phyloP scores from a whole-genome alignment of 1,139 yeast genomes.

The Taphrina pruni region DNA sequence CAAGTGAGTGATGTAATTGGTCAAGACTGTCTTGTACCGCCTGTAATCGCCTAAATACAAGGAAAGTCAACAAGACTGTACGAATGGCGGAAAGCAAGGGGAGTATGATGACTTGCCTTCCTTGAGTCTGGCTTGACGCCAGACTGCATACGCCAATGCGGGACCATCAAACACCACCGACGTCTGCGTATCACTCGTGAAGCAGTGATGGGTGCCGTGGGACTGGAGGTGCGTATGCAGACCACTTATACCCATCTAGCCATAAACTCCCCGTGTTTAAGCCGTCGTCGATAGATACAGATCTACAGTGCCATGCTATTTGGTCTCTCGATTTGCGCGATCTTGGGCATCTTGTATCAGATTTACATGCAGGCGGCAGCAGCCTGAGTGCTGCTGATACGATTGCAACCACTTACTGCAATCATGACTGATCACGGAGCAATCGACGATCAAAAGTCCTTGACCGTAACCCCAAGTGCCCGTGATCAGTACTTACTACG shows the following conservation, averaged over 20 bases:
- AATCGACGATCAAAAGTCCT: too few relatives aligned
- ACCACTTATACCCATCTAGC: conserved; percentile 17
- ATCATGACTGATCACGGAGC: too few relatives aligned
- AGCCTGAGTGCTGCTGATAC: too few relatives aligned
- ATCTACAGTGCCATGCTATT: too few relatives aligned
- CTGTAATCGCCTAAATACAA: conserved; percentile 15
- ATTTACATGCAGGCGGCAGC: too few relatives aligned
- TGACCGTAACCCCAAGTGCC: too few relatives aligned
- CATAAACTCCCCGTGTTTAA: background rate
- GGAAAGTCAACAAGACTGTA: too few relatives aligned
- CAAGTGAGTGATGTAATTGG: background rate
- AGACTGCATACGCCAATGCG: conserved; percentile 18
- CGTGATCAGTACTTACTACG: too few relatives aligned
- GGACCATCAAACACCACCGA: conserved; percentile 25
- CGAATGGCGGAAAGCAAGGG: background rate
- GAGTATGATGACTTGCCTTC: conserved; percentile 10
- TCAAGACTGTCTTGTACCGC: background rate
- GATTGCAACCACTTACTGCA: too few relatives aligned
- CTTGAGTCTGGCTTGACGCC: conserved; percentile 14
- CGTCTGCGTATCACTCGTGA: background rate
- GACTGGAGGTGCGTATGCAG: conserved; percentile 11
- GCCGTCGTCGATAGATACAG: too few relatives aligned
- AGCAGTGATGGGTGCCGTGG: conserved; percentile 7
- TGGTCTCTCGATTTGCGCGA: too few relatives aligned
- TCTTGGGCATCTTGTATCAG: too few relatives aligned